These are phyloP conservation scores for Vaccinium myrtillus DNA, from an alignment of 148 eudicot species.

Conservation along the genomic window DNA sequence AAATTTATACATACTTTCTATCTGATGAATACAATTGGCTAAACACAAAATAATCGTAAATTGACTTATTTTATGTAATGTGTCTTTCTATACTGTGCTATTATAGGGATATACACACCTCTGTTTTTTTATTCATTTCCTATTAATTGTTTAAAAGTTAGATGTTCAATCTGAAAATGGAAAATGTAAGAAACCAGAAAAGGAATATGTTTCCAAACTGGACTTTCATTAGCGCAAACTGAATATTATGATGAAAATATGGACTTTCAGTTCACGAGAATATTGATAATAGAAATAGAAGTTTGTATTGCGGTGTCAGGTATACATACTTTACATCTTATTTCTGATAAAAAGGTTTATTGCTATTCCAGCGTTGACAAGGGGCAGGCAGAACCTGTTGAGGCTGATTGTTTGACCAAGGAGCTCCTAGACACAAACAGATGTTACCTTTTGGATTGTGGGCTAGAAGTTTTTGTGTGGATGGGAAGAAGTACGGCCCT, in stretches of 20 bases:
- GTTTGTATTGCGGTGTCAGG: not conserved
- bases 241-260: not conserved
- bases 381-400: slow-evolving; percentile 59
- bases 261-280: not conserved
- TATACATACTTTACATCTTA: not conserved
- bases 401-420: slow-evolving; percentile 59
- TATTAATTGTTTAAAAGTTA: not conserved
- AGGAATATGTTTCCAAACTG: not conserved
- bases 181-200: not conserved
- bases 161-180: not conserved
- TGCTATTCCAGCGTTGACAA: slow-evolving; percentile 59
- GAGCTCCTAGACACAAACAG: slow-evolving; percentile 63
- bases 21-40: not conserved
- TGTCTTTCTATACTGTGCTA: not conserved
- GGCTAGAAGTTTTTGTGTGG: slow-evolving; percentile 79
- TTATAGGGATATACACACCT: not conserved
- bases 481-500: slow-evolving; percentile 79
- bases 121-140: not conserved
- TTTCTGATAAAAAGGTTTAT: slow-evolving; percentile 24
- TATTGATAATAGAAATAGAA: not conserved
- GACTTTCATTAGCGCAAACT: slow-evolving; percentile 2
- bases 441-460: slow-evolving; percentile 89
- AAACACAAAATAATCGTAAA: not conserved
- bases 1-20: slow-evolving; percentile 10
- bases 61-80: not conserved